Base-by-base conservation (phyloP, 2,329 filamentous ascomycete species). In the Thelonectria blattea region DNA sequence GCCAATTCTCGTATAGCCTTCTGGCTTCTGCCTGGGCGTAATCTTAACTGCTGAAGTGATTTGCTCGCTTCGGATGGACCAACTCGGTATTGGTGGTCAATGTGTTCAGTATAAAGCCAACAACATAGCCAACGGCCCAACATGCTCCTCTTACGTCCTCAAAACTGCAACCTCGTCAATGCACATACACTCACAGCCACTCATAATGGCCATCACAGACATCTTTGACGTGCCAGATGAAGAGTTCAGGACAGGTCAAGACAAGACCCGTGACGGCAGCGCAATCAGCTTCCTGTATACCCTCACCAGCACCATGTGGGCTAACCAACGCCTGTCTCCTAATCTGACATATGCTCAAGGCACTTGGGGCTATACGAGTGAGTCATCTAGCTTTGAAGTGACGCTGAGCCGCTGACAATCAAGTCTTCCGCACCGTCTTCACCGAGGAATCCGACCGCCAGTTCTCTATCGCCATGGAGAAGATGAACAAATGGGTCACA, bases 391-490 rank as follows among this genome's bases (percentile, higher is more conserved):
- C 15, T 42, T 42, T 17, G 17, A 7, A 45, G 24, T 52, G 27
- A 30, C 17, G 3, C 12, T 15, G 27, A 22, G 39, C 45, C n/a
- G 39, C 22, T 42, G 20, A 42, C 37, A n/a, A 9, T n/a, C 24
- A 42, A 51, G 50, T 52, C 50, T 32, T 43, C 37, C 39, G 50
- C 20, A 52, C 50, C 6, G 37, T 52, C n/a, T 52, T 43, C 22
- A 52, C 39, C 17, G 24, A 52, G 15, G 50, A 52, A 52, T 52
- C 50, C 6, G 50, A 43, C 15, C 22, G 22, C 9, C 15, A 43
- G 17, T 52, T 52, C 15, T n/a, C 39, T 10, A 52, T 52, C 45
- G 50, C 50, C n/a, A 52, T 52, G 50, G 50, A 45, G 50, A 55
- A 48, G n/a, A 20, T 48, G n/a, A 8, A 54, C 5, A 46, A 18